These are phyloP conservation scores for Rutstroemia sp. DNA, from an alignment of 2,329 filamentous ascomycete species.

Conservation along the genomic window DNA sequence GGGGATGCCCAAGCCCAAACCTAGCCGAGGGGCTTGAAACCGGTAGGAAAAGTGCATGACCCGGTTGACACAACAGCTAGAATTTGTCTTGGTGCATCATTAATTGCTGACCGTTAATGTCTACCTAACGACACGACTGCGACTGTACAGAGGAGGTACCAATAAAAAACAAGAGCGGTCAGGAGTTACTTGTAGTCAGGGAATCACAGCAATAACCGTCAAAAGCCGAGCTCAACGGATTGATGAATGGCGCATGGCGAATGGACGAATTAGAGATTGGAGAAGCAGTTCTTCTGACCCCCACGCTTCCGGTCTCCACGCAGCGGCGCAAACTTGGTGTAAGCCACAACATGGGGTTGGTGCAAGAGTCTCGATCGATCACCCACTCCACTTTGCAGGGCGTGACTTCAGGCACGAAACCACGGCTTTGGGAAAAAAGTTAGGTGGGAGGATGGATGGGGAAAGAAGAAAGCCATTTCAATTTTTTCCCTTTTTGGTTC, in stretches of 20 bases:
- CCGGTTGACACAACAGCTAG: neutral
- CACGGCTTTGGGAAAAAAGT: neutral
- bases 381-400: neutral
- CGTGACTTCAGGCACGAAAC: neutral
- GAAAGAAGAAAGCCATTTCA: neutral
- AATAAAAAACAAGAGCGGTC: neutral
- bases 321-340: neutral
- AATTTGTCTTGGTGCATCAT: too few relatives aligned
- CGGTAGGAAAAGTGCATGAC: neutral
- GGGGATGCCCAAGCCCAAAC: too few relatives aligned
- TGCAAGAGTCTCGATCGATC: constrained; percentile 3
- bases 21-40: neutral
- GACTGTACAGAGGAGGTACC: neutral
- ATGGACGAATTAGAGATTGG: too few relatives aligned
- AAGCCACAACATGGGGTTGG: constrained; percentile 2
- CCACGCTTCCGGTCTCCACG: neutral
- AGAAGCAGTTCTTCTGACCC: neutral
- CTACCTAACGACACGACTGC: neutral
- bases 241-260: too few relatives aligned
- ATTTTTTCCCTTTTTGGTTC: too few relatives aligned
- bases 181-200: neutral
- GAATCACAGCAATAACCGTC: neutral
- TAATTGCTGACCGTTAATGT: neutral
- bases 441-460: neutral
- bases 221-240: neutral